Evolutionary conservation across 306 rosid genomes (phyloP), one percentile per base, ranked within the genome.

Genomic region (Ammopiptanthus mongolicus): DNA sequence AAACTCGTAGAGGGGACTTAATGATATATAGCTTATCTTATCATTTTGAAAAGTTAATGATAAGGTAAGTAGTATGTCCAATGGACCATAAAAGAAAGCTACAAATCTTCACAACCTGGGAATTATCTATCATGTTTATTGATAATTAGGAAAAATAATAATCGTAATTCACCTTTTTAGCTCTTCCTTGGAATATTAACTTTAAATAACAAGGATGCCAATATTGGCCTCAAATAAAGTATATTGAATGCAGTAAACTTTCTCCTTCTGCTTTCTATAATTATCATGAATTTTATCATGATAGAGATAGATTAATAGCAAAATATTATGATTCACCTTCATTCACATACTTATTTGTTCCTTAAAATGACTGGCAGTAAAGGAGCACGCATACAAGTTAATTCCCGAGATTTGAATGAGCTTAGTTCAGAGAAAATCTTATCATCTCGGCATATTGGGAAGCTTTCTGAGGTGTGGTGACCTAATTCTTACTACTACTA

Each of bases 391-490:
- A 33, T 76, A 71, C 80, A 83, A 72, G 78, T 77, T 34, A 78
- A 25, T 67, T 74, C 84, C 21, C 41, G 39, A 72, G 84, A 78
- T 68, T 55, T 76, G 13, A 80, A 88, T 31, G 91, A 62, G 68
- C 53, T 77, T 34, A 77, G 75, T 67, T 74, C 71, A 22, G 62
- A 73, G 62, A 84, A 84, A 75, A 73, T 21, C 69, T 29, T 78
- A 21, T 75, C 86, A 46, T 82, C 86, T 78, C 87, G 78, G 19
- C 87, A 82, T 22, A 57, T 47, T 42, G 84, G 47, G 36, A 78
- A 80, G 36, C 83, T 67, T 59, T 77, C 85, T 15, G 80, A 88
- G 91, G 91, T 86, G 77, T 86, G 77, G 25, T 73, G 5, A 75
- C 57, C 57, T 78, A 72, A 71, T 72, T 78, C 41, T 52, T 53